Base-by-base conservation (phyloP, 495 filamentous ascomycete species). In the Alectoria sarmentosa region DNA sequence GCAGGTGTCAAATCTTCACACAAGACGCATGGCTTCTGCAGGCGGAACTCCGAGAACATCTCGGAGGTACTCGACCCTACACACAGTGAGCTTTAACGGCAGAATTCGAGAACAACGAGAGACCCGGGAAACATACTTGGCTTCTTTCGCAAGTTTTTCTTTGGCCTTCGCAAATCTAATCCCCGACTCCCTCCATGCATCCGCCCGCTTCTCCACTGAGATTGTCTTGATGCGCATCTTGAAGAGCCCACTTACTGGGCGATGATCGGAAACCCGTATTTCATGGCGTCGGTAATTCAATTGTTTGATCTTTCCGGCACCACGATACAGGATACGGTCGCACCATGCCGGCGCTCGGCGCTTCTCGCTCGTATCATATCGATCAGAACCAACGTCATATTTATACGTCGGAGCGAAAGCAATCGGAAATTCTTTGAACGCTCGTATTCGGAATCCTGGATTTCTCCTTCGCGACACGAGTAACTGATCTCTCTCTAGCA, bases 271-370 rank as follows among this genome's bases (percentile, higher is more conserved):
- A 19, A 92, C 88, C 59, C 87, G 80, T 39, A 96, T 86, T 77
- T 96, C 93, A 76, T 96, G 92, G 52, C 95, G 81, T 42, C 84
- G 79, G 72, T 98, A 98, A 62, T 96, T 87, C 32, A 90, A 76
- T 75, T 96, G 92, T 74, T 91, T 86, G 67, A 98, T 87, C 56
- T 87, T 84, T 60, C 89, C 92, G 6, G 88, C 68, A 32, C 92
- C 91, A 49, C 94, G 86, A 74, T 91, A 96, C 42, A 98, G 79
- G 41, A 98, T 76, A 56, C 94, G 84, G 78, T 98, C 94, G 72
- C 94, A 98, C 94, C 94, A 98, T 13, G 94, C 94, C 1, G 94
- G 94, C n/a, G 90, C 86, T 6, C 94, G 84, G 73, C 91, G 90
- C 82, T 98, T 98, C 71, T 98, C 94, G 65, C 88, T 91, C 4